Percentiles rank a stretch among this genome's conserved stretches.
Evolutionary conservation across 345 rosid species (phyloP).

Genomic region (Odontarrhena argentea): DNA sequence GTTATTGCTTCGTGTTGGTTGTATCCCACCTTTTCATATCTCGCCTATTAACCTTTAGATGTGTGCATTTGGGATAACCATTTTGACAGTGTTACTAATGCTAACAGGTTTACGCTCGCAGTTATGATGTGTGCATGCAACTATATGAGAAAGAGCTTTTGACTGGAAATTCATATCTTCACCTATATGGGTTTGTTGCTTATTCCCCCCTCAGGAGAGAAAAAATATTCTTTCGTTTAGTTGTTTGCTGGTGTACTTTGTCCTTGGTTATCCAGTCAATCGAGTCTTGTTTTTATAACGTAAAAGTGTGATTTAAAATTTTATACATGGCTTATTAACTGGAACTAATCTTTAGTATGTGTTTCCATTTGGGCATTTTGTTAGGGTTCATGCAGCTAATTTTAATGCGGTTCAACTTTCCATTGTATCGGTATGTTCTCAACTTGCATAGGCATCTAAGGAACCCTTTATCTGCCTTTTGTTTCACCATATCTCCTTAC

Average conservation of each 20-base stretch:
- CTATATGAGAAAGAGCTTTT: conserved; percentile 86
- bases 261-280: background rate
- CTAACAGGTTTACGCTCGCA: conserved; percentile 80
- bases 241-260: background rate
- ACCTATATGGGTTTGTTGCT: conserved; percentile 71
- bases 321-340: background rate
- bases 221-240: conserved; percentile 5
- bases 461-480: conserved; percentile 4
- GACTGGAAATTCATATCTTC: conserved; percentile 70
- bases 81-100: conserved; percentile 25
- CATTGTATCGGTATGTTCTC: conserved; percentile 66
- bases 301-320: background rate
- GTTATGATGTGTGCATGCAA: conserved; percentile 75
- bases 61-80: background rate
- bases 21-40: background rate
- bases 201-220: conserved; percentile 9
- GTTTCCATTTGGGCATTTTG: conserved; percentile 29
- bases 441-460: conserved; percentile 8
- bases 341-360: conserved; percentile 31
- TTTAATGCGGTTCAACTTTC: conserved; percentile 82
- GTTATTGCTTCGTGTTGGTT: background rate
- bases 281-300: conserved; percentile 6
- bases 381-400: conserved; percentile 66
- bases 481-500: conserved; percentile 27
- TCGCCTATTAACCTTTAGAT: background rate